A percentile compares a stretch with the other conserved stretches of the same genome.
phyloP scores from a whole-genome alignment of 345 rosid species.

The Heritiera littoralis region DNA sequence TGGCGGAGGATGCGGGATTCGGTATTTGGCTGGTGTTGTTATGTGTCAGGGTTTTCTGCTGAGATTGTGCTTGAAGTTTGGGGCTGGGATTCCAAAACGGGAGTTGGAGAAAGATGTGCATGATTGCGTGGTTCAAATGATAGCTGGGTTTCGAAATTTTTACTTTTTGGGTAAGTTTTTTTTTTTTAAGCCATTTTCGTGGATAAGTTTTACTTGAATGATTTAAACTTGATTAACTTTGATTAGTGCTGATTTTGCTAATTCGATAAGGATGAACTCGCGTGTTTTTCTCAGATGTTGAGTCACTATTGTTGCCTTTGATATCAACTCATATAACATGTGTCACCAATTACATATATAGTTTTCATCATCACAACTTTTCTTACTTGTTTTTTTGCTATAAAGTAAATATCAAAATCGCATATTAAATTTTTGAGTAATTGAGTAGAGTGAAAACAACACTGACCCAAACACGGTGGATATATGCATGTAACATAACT shows the following conservation, averaged over 20 bases:
- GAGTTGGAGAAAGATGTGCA: slow-evolving; percentile 41
- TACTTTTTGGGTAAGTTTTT: slow-evolving; percentile 58
- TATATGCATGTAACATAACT: not conserved
- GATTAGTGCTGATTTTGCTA: no score
- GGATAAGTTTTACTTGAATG: not conserved
- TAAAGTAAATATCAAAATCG: not conserved
- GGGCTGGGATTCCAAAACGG: slow-evolving; percentile 24
- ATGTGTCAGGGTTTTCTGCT: slow-evolving; percentile 61
- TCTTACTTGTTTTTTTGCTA: not conserved
- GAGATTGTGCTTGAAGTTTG: slow-evolving; percentile 58
- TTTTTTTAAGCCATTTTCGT: not conserved
- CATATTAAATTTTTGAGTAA: not conserved
- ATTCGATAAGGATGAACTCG: not conserved
- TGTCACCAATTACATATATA: not conserved
- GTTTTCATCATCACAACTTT: not conserved
- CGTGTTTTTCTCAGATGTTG: not conserved
- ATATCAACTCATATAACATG: slow-evolving; percentile 15
- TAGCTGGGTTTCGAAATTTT: slow-evolving; percentile 48
- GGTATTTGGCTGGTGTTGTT: slow-evolving; percentile 61
- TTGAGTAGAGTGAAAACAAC: no score
- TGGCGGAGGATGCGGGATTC: slow-evolving; percentile 40
- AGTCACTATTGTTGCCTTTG: not conserved
- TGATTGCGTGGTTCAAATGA: slow-evolving; percentile 28
- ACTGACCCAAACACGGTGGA: not conserved
- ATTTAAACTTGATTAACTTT: no score